These are phyloP conservation scores for Cicer cuneatum DNA, from an alignment of 306 rosid species.

Conservation along the genomic window DNA sequence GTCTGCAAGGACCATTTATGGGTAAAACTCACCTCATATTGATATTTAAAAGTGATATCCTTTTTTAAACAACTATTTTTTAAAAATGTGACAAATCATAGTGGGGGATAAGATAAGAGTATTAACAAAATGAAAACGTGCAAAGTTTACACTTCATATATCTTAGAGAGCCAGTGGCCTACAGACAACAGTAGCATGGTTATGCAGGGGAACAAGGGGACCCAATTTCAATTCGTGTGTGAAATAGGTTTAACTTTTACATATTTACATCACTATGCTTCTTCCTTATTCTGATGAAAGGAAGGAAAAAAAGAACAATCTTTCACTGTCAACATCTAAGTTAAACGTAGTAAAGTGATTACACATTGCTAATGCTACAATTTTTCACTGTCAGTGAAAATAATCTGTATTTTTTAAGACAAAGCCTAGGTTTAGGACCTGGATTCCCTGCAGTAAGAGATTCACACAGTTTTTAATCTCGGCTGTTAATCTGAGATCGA, in stretches of 20 bases:
- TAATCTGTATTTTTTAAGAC: conserved; percentile 37
- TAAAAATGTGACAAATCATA: too few species aligned
- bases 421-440: conserved; percentile 3
- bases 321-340: conserved; percentile 48
- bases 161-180: background rate
- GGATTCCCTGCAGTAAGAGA: too few species aligned
- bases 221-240: conserved; percentile 43
- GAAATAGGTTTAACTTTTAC: conserved; percentile 43
- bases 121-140: too few species aligned
- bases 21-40: too few species aligned
- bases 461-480: too few species aligned
- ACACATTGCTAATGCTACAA: conserved; percentile 47
- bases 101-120: too few species aligned
- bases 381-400: conserved; percentile 49
- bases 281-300: conserved; percentile 38
- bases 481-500: too few species aligned
- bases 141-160: background rate
- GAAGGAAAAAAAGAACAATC: conserved; percentile 39
- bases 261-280: conserved; percentile 48
- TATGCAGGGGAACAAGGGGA: conserved; percentile 23
- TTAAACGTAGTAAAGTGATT: conserved; percentile 43
- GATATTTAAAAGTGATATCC: too few species aligned
- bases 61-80: too few species aligned
- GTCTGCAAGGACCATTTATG: too few species aligned
- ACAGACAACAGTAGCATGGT: conserved; percentile 33